Base-by-base conservation (phyloP, 768 basidiomycete species). In the Ephemerocybe angulata region DNA sequence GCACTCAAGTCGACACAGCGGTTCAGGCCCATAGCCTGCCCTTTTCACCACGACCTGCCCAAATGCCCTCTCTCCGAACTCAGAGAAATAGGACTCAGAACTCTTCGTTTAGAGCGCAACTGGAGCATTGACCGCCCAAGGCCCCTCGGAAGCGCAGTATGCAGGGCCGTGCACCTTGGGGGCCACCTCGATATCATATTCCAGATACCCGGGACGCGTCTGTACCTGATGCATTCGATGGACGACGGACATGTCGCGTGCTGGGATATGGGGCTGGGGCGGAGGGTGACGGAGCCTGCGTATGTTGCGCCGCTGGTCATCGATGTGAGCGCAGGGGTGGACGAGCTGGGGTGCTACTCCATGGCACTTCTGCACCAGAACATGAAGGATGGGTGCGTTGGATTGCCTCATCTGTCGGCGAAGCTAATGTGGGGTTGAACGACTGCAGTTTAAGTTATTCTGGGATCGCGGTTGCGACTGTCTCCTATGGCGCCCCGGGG, bases 301-400 rank as follows among this genome's bases (percentile, higher is more conserved):
- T 24, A 41, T 15, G 57, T 60, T 12, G 59, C 58, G 38, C 44
- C 35, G 15, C 46, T 50, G 22, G 51, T 70, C 12, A 47, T 63
- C 41, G 70, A 71, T 54, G 62, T 69, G 3, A 67, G 67, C 17
- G 63, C 68, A 21, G 70, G 64, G 6, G 58, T 61, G 49, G 60
- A 67, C 38, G 53, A 63, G 17, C 55, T 25, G 8, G 66, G 65
- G 13, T 56, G 24, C 52, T 69, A 69, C 31, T 65, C 64, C 17
- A 64, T 70, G 58, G 67, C 60, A 2, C 42, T 67, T 33, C 52
- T 69, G 33, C 54, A 60, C 2, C 53, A 51, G 38, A 40, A 40
- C 4, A 30, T 19, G 27, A 24, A 21, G 6, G 13, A 41, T n/a
- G 1, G 6, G 35, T 37, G 27, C 29, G 22, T 33, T 10, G 21